phyloP scores from a whole-genome alignment of 768 basidiomycete genomes.

The Russula sp. region DNA sequence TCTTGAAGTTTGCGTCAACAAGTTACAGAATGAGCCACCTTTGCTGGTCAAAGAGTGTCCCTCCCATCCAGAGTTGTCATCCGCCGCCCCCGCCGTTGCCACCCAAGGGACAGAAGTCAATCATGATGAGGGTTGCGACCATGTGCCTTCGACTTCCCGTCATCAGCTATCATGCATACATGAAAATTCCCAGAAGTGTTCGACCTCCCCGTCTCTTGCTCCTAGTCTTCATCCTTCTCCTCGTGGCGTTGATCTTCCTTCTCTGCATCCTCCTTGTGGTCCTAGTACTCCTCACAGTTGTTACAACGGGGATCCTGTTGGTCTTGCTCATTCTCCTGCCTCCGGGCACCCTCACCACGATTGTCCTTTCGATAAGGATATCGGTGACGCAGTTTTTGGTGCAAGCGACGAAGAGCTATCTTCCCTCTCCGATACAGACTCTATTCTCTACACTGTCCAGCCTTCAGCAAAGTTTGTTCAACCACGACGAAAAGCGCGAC shows the following conservation, averaged over 20 bases:
- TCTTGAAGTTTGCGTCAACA: constrained; percentile 5
- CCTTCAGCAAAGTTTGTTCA: constrained; percentile 12
- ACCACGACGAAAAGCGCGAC: constrained; percentile 1
- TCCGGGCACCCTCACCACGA: constrained; percentile 10
- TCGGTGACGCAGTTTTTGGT: constrained; percentile 20
- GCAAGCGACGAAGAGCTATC: constrained; percentile 27
- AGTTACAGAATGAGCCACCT: constrained; percentile 7
- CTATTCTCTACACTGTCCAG: constrained; percentile 6
- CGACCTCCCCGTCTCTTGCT: constrained; percentile 7
- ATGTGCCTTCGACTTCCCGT: constrained; percentile 13
- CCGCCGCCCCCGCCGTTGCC: not conserved
- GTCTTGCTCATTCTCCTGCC: constrained; percentile 18
- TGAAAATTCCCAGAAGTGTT: constrained; percentile 7
- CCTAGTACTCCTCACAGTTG: constrained; percentile 13
- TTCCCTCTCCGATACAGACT: constrained; percentile 30
- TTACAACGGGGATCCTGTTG: constrained; percentile 7
- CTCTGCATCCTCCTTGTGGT: constrained; percentile 17
- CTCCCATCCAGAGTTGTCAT: not conserved
- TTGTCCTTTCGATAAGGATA: constrained; percentile 14
- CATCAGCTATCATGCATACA: constrained; percentile 13
- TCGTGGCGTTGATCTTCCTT: constrained; percentile 11
- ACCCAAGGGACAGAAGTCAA: not conserved
- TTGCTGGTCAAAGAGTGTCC: constrained; percentile 15
- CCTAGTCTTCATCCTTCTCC: constrained; percentile 16
- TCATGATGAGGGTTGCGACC: not conserved